These are phyloP conservation scores for Pseudevernia furfuracea DNA, from an alignment of 495 filamentous ascomycete species.

Conservation along the genomic window DNA sequence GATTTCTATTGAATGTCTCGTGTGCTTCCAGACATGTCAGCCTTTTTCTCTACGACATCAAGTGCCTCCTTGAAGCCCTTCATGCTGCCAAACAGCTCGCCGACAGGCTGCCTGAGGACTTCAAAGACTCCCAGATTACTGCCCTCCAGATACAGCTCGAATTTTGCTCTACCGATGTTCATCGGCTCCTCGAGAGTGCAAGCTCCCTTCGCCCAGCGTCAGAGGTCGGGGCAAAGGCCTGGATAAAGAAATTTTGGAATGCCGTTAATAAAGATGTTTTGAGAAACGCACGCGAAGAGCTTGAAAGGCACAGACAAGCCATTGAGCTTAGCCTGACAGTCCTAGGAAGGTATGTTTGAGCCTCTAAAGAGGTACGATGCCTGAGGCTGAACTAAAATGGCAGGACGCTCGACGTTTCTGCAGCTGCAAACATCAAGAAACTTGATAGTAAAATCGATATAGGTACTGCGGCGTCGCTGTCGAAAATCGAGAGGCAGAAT, in stretches of 20 bases:
- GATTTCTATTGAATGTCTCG: slow-evolving; percentile 4
- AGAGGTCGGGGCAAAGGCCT: slow-evolving; percentile 9
- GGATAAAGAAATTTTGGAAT: slow-evolving; percentile 15
- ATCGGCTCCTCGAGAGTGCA: slow-evolving; percentile 7
- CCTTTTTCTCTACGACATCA: slow-evolving; percentile 15
- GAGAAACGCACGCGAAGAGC: slow-evolving; percentile 9
- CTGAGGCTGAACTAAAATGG: neutral
- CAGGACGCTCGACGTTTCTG: slow-evolving; percentile 13
- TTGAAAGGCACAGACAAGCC: slow-evolving; percentile 10
- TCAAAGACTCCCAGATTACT: neutral
- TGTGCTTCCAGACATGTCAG: slow-evolving; percentile 10
- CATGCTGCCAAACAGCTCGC: slow-evolving; percentile 8
- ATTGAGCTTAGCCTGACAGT: slow-evolving; percentile 12
- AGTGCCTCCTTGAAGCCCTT: slow-evolving; percentile 12
- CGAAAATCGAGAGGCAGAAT: slow-evolving; percentile 9
- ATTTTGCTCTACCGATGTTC: slow-evolving; percentile 11
- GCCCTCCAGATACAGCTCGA: slow-evolving; percentile 13
- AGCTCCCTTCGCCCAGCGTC: slow-evolving; percentile 2
- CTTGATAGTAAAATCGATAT: neutral
- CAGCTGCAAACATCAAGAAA: neutral
- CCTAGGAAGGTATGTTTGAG: slow-evolving; percentile 10
- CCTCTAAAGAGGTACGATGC: too few relatives aligned
- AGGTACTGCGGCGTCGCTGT: slow-evolving; percentile 11
- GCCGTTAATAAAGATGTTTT: slow-evolving; percentile 9
- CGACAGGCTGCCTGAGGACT: slow-evolving; percentile 1